Evolutionary conservation across 805 yeast genomes (phyloP).

Genomic region (Saturnispora diversa): DNA sequence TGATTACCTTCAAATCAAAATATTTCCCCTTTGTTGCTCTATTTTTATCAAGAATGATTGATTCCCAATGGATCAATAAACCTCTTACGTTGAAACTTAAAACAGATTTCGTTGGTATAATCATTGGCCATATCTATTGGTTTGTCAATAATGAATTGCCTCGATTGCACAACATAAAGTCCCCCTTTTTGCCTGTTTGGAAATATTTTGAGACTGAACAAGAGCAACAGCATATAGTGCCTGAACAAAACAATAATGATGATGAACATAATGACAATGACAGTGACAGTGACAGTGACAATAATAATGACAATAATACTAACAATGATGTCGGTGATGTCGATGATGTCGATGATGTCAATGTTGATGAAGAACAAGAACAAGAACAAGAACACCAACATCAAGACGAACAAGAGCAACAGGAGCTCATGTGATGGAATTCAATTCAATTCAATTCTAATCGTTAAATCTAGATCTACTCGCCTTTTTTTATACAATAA

Average conservation of each 20-base stretch:
- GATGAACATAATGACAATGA: neutral
- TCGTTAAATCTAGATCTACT: no score
- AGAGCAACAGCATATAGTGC: neutral
- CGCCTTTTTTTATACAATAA: neutral
- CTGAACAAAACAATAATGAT: neutral
- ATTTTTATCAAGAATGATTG: constrained; percentile 15
- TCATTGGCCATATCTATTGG: constrained; percentile 37
- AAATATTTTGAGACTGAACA: constrained; percentile 1
- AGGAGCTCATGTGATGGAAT: neutral
- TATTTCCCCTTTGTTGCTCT: constrained; percentile 37
- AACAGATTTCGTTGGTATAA: constrained; percentile 30
- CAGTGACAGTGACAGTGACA: neutral
- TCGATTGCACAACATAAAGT: constrained; percentile 25
- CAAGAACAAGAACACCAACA: neutral
- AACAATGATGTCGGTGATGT: neutral
- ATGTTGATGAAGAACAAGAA: neutral
- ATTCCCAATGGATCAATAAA: constrained; percentile 2
- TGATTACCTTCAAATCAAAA: constrained; percentile 17
- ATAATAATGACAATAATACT: neutral
- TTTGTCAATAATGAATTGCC: constrained; percentile 37
- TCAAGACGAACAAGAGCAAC: neutral
- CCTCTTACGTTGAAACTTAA: constrained; percentile 6
- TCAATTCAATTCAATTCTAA: no score
- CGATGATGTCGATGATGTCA: no score
- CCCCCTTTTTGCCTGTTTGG: constrained; percentile 36